These are phyloP conservation scores for Naganishia sp. DNA, from an alignment of 1,284 basidiomycete genomes.

Conservation along the genomic window DNA sequence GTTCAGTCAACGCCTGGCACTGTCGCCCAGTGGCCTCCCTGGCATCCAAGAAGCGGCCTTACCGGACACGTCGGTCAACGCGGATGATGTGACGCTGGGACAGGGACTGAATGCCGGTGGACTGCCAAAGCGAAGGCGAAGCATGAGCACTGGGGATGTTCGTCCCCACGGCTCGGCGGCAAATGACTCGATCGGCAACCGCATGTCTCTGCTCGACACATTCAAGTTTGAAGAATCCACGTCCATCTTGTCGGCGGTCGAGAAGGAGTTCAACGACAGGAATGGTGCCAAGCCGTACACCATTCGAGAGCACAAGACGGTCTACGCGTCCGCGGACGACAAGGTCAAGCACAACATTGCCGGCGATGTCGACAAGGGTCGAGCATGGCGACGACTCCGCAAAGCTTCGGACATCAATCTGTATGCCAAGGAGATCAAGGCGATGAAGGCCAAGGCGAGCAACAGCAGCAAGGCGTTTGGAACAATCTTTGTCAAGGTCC, in stretches of 20 bases:
- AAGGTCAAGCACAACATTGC: conserved; percentile 69
- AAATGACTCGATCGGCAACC: conserved; percentile 33
- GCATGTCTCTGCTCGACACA: conserved; percentile 41
- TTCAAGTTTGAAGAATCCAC: conserved; percentile 44
- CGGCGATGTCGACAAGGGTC: conserved; percentile 76
- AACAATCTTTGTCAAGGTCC: conserved; percentile 92
- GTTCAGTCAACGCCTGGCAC: conserved; percentile 20
- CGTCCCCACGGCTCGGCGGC: conserved; percentile 18
- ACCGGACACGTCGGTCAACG: conserved; percentile 1
- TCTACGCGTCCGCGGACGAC: conserved; percentile 77
- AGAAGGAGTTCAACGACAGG: conserved; percentile 47
- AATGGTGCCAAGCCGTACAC: conserved; percentile 59
- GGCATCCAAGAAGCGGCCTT: conserved; percentile 20
- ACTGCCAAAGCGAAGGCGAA: conserved; percentile 43
- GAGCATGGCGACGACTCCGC: conserved; percentile 83
- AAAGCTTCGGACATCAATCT: conserved; percentile 95
- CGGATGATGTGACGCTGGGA: conserved; percentile 8
- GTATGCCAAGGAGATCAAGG: conserved; percentile 82
- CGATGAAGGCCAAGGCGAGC: conserved; percentile 69
- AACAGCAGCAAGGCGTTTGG: conserved; percentile 77
- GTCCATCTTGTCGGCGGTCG: conserved; percentile 48
- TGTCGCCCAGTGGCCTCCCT: conserved; percentile 13
- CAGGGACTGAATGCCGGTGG: neutral
- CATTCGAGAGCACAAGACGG: conserved; percentile 69
- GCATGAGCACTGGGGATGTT: conserved; percentile 48